A percentile compares a stretch with the other conserved stretches of the same genome.
Evolutionary conservation across 305 asterid species (phyloP).

Genomic region (Fraxinus dipetala): DNA sequence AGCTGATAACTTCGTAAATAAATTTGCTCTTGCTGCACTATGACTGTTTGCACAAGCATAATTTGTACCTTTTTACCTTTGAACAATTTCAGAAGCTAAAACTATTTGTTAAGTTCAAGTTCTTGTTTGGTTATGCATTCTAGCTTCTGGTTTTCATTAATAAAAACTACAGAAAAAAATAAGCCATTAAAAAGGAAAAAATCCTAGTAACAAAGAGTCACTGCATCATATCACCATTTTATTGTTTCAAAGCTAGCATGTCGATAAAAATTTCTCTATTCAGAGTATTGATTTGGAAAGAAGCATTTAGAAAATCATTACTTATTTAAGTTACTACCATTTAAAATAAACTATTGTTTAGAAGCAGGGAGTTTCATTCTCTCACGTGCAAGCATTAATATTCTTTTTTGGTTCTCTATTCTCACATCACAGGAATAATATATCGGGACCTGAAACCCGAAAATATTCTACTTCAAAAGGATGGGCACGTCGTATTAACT

Average conservation of each 20-base stretch:
- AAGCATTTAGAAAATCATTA: not conserved
- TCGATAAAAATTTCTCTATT: not conserved
- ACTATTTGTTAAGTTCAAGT: slow-evolving; percentile 7
- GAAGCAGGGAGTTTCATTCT: slow-evolving; percentile 14
- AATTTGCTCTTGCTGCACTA: slow-evolving; percentile 1
- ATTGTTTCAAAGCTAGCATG: slow-evolving; percentile 2
- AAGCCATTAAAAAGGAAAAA: not conserved
- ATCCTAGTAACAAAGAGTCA: slow-evolving; percentile 2
- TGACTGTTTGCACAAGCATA: not conserved
- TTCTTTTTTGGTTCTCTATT: slow-evolving; percentile 18
- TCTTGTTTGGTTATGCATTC: not conserved
- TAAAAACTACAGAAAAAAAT: not conserved
- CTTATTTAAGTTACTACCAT: not conserved
- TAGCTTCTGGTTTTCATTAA: not conserved
- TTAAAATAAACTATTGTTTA: not conserved
- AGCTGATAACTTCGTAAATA: slow-evolving; percentile 1
- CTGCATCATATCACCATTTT: not conserved
- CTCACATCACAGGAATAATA: slow-evolving; percentile 65
- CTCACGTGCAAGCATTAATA: slow-evolving; percentile 14
- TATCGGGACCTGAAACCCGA: slow-evolving; percentile 97
- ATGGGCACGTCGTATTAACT: slow-evolving; percentile 78
- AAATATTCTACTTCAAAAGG: slow-evolving; percentile 81
- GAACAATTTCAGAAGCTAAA: not conserved
- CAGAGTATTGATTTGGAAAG: not conserved
- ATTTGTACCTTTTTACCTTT: not conserved